Evolutionary conservation across 2,329 filamentous ascomycete genomes (phyloP), one percentile per base, ranked within the genome.

Genomic region (Fusarium neocosmosporiellum): DNA sequence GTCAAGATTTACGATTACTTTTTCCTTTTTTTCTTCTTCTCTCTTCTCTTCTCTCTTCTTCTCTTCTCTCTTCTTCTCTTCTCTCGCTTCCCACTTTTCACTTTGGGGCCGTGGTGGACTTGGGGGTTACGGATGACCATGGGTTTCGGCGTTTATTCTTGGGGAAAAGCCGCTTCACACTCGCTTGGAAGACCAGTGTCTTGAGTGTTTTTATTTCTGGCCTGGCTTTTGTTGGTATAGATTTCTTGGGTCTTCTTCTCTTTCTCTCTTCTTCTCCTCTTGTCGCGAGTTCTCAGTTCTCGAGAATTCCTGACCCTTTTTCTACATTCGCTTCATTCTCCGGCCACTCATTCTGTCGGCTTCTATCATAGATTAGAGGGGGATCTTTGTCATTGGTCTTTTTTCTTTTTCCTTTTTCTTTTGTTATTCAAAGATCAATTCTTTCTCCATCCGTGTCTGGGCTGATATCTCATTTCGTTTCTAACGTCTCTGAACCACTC

Each of bases 151-250:
- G 20, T 62, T 62, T 48, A 27, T 59, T 55, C 8, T 50, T 55
- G 31, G 53, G 14, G n/a, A 57, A 20, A 29, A 34, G 46, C 63
- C 33, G 50, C 27, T 59, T 31, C 27, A 53, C 64, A 59, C 62
- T 71, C 48, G 27, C 66, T 74, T 68, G 39, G 46, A 57, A 54
- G 54, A 53, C 46, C 63, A 59, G 22, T 57, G 63, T 63, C 48
- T 33, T 66, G 34, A 53, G 46, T 54, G 36, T 33, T 24, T 22
- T 33, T 55, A n/a, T 20, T 46, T 59, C 29, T 27, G 31, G 66
- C 20, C 41, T 58, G 55, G 48, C 18, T 59, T 64, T 29, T 59
- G 11, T 50, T 50, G 46, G 46, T 31, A 50, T 57, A 34, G 48
- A 34, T 57, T 34, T 54, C 20, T 27, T 50, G 39, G 43, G 33